Conservation (phyloP, 2,329 filamentous ascomycete species). For the Cadophora gregata region DNA sequence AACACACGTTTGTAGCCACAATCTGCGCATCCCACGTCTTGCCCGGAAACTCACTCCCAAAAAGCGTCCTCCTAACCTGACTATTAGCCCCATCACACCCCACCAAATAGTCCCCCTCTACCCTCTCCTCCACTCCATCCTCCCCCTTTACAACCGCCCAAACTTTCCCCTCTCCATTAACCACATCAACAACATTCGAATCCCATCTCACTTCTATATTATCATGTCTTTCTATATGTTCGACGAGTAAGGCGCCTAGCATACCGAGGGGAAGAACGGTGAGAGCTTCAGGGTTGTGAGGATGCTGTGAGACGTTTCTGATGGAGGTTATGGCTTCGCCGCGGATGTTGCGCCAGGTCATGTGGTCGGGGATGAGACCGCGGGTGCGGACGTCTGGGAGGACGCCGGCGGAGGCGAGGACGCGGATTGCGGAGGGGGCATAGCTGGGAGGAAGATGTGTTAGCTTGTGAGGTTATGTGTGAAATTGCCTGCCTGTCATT, state of each 20-base stretch:
- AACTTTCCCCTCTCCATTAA: conserved; percentile 56
- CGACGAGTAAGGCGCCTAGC: conserved; percentile 50
- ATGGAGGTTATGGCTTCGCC: conserved; percentile 45
- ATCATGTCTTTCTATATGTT: conserved; percentile 45
- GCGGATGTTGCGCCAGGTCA: conserved; percentile 53
- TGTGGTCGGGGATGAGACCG: conserved; percentile 50
- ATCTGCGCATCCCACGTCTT: conserved; percentile 66
- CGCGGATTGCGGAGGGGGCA: conserved; percentile 61
- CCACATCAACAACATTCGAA: conserved; percentile 53
- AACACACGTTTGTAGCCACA: conserved; percentile 62
- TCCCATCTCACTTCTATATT: conserved; percentile 52
- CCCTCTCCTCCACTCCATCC: conserved; percentile 45
- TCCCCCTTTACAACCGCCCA: conserved; percentile 48
- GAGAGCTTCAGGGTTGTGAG: conserved; percentile 44
- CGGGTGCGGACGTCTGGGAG: conserved; percentile 54
- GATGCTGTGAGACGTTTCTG: conserved; percentile 35
- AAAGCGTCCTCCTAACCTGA: conserved; percentile 54
- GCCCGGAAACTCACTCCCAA: conserved; percentile 61
- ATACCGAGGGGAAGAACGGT: conserved; percentile 52
- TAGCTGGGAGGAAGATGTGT: conserved; percentile 46
- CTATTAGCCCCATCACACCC: conserved; percentile 63
- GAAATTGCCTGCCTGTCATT: no score
- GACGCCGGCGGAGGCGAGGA: conserved; percentile 64
- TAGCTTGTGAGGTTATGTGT: neutral
- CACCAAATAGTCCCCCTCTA: conserved; percentile 57